phyloP scores from a whole-genome alignment of 2,329 filamentous ascomycete genomes.

The Bipolaris zeicola region DNA sequence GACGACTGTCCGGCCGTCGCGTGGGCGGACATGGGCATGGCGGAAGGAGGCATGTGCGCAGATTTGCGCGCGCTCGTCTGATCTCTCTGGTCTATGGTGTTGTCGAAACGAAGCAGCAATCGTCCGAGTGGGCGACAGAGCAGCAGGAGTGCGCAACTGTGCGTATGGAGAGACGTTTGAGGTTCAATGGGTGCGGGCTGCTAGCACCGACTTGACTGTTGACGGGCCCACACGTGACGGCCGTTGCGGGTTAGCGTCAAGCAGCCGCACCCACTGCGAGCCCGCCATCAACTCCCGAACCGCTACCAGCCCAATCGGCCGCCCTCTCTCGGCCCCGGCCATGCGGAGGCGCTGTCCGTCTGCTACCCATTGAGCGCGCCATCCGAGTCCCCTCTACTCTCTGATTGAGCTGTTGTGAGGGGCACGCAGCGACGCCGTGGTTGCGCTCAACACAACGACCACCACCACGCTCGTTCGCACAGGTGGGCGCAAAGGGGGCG shows the following conservation, averaged over 20 bases:
- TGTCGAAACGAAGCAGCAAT: constrained; percentile 6
- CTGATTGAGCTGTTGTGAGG: not conserved
- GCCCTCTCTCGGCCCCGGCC: not conserved
- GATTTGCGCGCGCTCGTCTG: constrained; percentile 4
- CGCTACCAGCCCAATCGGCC: constrained; percentile 10
- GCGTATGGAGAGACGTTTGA: constrained; percentile 31
- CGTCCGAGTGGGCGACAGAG: constrained; percentile 16
- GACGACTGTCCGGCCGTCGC: constrained; percentile 30
- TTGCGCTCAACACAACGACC: too few relatives aligned
- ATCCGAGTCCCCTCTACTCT: not conserved
- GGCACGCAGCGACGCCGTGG: too few relatives aligned
- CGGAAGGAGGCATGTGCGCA: constrained; percentile 23
- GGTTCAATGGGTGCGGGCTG: constrained; percentile 25
- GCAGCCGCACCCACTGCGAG: not conserved
- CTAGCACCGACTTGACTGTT: constrained; percentile 8
- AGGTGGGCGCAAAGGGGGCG: constrained; percentile 10
- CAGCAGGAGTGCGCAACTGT: constrained; percentile 22
- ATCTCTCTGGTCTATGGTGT: not conserved
- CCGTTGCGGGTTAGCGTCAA: constrained; percentile 4
- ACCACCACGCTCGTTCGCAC: not conserved
- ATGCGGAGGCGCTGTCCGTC: not conserved
- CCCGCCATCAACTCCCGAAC: constrained; percentile 7
- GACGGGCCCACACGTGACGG: constrained; percentile 7
- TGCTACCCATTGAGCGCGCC: not conserved
- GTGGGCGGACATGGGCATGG: constrained; percentile 38